Evolutionary conservation across 495 filamentous ascomycete genomes (phyloP).

Genomic region (Trichoderma parareesei): DNA sequence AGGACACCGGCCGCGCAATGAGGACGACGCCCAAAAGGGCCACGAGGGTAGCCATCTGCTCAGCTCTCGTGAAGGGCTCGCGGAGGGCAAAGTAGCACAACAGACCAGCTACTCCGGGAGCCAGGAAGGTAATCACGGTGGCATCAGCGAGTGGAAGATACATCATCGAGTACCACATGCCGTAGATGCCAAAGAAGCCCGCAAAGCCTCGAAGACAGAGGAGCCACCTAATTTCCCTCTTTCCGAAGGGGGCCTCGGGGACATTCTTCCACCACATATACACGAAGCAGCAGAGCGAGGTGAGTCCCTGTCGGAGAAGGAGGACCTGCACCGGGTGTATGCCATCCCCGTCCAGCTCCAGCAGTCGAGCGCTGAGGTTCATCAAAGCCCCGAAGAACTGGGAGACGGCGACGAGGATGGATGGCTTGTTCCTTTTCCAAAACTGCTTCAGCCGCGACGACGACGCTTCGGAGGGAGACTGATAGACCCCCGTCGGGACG

Average conservation of each 20-base stretch:
- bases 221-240: slow-evolving; percentile 52
- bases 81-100: slow-evolving; percentile 66
- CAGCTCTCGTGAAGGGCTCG: slow-evolving; percentile 70
- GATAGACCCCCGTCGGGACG: neutral
- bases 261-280: slow-evolving; percentile 71
- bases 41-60: slow-evolving; percentile 67
- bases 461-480: slow-evolving; percentile 1
- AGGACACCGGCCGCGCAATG: slow-evolving; percentile 66
- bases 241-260: slow-evolving; percentile 63
- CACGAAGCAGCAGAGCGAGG: slow-evolving; percentile 51
- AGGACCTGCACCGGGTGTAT: slow-evolving; percentile 88
- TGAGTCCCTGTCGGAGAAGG: slow-evolving; percentile 78
- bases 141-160: slow-evolving; percentile 88
- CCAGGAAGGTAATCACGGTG: slow-evolving; percentile 86
- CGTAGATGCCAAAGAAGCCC: slow-evolving; percentile 77
- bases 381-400: slow-evolving; percentile 85
- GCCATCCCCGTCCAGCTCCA: slow-evolving; percentile 65
- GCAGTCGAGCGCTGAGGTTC: slow-evolving; percentile 73
- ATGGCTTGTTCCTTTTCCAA: slow-evolving; percentile 56
- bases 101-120: slow-evolving; percentile 75
- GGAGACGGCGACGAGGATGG: slow-evolving; percentile 62
- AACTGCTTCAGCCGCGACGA: slow-evolving; percentile 14
- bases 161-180: slow-evolving; percentile 56
- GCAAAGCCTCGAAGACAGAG: slow-evolving; percentile 60
- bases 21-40: slow-evolving; percentile 76